Conservation (phyloP, 2,329 filamentous ascomycete genomes). For the Rhynchosporium graminicola region DNA sequence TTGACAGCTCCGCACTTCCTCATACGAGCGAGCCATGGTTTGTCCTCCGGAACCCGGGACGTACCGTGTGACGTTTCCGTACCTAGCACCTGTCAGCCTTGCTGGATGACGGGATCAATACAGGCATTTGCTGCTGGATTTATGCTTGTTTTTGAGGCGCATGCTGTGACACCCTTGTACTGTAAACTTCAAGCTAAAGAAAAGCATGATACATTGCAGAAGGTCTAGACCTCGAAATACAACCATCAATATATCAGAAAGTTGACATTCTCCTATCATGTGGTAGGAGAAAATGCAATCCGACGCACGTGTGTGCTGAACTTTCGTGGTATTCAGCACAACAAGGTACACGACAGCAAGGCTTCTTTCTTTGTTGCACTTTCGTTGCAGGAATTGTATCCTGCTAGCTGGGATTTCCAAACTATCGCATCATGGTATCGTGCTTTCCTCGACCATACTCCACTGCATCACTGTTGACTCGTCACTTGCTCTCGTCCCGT, state of each 20-base stretch:
- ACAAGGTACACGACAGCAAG: slow-evolving; percentile 1
- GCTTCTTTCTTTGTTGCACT: not conserved
- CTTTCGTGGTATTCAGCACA: not conserved
- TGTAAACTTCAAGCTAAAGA: not conserved
- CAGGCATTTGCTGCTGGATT: not conserved
- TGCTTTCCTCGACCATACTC: no score
- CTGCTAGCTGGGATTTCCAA: no score
- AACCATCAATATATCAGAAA: not conserved
- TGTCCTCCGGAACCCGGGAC: not conserved
- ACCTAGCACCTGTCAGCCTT: slow-evolving; percentile 1
- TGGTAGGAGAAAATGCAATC: not conserved
- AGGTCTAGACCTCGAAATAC: not conserved
- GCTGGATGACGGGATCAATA: not conserved
- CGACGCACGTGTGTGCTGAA: not conserved
- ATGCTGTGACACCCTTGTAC: not conserved
- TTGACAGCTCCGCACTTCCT: not conserved
- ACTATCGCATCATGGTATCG: no score
- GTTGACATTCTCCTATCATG: not conserved
- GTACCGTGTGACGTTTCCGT: not conserved
- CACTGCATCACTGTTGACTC: no score
- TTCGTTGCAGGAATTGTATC: no score
- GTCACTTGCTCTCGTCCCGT: no score
- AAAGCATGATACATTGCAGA: not conserved
- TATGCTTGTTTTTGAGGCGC: slow-evolving; percentile 4
- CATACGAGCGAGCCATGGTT: not conserved